These are phyloP conservation scores for Wickerhamiella sorbophila DNA, from an alignment of 805 yeast species.

Conservation along the genomic window DNA sequence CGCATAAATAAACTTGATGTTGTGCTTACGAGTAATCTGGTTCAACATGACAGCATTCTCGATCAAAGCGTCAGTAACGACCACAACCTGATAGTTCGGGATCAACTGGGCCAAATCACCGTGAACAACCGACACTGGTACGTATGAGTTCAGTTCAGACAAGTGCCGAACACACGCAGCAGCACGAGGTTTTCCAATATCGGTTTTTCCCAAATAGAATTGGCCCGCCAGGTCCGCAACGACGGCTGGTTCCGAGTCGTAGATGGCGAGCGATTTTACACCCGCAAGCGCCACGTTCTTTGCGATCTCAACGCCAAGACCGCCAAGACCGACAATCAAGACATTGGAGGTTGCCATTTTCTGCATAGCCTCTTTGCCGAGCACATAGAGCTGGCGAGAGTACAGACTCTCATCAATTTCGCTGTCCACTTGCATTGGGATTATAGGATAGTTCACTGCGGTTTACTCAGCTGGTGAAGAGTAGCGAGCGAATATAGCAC, in stretches of 20 bases:
- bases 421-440: slow-evolving; percentile 23
- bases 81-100: slow-evolving; percentile 56
- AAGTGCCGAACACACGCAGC: slow-evolving; percentile 49
- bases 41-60: slow-evolving; percentile 67
- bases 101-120: slow-evolving; percentile 40
- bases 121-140: slow-evolving; percentile 58
- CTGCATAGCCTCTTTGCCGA: slow-evolving; percentile 97
- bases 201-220: slow-evolving; percentile 58
- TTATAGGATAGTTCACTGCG: too few species aligned
- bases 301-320: slow-evolving; percentile 91
- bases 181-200: slow-evolving; percentile 71
- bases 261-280: slow-evolving; percentile 75
- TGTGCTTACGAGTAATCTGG: slow-evolving; percentile 54
- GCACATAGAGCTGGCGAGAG: slow-evolving; percentile 87
- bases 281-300: slow-evolving; percentile 96
- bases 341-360: slow-evolving; percentile 91
- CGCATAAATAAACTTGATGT: slow-evolving; percentile 67
- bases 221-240: slow-evolving; percentile 75
- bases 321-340: slow-evolving; percentile 78
- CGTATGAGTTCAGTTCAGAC: slow-evolving; percentile 78
- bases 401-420: slow-evolving; percentile 85
- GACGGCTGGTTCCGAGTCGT: slow-evolving; percentile 60
- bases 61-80: slow-evolving; percentile 41
- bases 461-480: too few species aligned
- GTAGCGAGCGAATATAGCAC: too few species aligned